Base-by-base conservation (phyloP, 495 filamentous ascomycete genomes). In the Hypoxylon crocopeplum region DNA sequence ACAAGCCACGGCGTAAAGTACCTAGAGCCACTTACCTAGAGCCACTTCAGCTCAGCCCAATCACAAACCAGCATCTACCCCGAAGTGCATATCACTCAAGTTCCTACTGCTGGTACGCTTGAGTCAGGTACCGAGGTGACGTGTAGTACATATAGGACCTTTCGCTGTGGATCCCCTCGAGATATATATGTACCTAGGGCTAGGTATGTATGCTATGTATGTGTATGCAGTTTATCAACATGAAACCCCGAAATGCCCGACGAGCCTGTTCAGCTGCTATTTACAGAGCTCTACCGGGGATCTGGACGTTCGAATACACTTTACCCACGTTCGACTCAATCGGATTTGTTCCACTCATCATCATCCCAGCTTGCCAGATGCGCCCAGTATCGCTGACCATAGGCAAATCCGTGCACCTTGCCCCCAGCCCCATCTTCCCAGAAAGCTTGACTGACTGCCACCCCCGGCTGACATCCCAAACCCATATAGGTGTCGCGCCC, bases 401-500 rank as follows among this genome's bases (percentile, higher is more conserved):
- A 57, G 59, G 59, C 59, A 48, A 41, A 63, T 36, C 40, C 42
- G 53, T 57, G 42, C 48, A 63, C 59, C 59, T 57, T 37, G 52
- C 59, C 53, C 59, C 59, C 53, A 30, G 52, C 59, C 53, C 52
- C 37, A 21, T 42, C 12, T 13, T 22, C 13, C 20, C 32, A 25
- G n/a, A 36, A 59, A 51, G 56, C 46, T 56, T 51, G 27, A 56
- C 46, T 22, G 24, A 50, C 46, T 48, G 21, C 16, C 11, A 20
- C 42, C 39, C 40, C 33, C 22, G 15, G 44, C 29, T 32, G 32
- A 44, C 38, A 58, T 37, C 53, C 5, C 29, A 27, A 34, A 40
- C 44, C 2, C 29, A 34, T 41, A 30, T 33, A 48, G 24, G 12
- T 37, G 38, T 34, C n/a, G 22, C 19, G 29, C 29, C 20, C 40